Base-by-base conservation (phyloP, 768 basidiomycete species). In the Auriculariales sp. region DNA sequence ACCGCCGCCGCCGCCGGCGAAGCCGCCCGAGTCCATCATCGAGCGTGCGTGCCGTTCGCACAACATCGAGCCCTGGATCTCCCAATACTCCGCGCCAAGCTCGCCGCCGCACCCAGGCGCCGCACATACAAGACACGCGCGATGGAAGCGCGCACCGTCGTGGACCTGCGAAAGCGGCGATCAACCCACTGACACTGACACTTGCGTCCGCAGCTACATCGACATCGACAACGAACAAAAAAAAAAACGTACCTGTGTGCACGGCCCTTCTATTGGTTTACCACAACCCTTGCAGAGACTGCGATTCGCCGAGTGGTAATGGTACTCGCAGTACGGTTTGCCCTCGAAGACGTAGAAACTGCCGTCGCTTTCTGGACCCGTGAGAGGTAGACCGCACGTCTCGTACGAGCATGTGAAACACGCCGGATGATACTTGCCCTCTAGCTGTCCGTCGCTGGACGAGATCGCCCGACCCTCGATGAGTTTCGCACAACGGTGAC, bases 391-490 rank as follows among this genome's bases (percentile, higher is more conserved):
- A 59, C 86, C 77, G 65, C 92, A 95, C 2, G 69, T 75, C 39
- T 44, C 39, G n/a, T n/a, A n/a, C 53, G 78, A 71, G 65, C 92
- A 97, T 57, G 81, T 88, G 62, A 97, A 97, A 66, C 92, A 97
- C 32, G 81, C 79, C 52, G 78, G 77, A 60, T 94, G 92, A 64
- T 93, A 94, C 63, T 97, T 97, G 52, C 92, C 92, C 64, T 93
- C 93, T 44, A 97, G 71, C 64, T 94, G 92, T 2, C 92, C 92
- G 59, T 97, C 92, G 11, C 83, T 78, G 4, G 84, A 87, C 19
- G 86, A 91, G 19, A 97, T 86, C 19, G 91, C 92, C 56, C 83
- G 82, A 52, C 79, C 89, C 68, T 95, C 92, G 39, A 97, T 95
- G 0, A 88, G 81, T 19, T 81, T 60, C 58, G 77, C 78, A 62